A percentile compares a stretch with the other conserved stretches of the same genome.
Evolutionary conservation across 148 eudicot genomes (phyloP).

Genomic region (Rhododendron williamsianum): DNA sequence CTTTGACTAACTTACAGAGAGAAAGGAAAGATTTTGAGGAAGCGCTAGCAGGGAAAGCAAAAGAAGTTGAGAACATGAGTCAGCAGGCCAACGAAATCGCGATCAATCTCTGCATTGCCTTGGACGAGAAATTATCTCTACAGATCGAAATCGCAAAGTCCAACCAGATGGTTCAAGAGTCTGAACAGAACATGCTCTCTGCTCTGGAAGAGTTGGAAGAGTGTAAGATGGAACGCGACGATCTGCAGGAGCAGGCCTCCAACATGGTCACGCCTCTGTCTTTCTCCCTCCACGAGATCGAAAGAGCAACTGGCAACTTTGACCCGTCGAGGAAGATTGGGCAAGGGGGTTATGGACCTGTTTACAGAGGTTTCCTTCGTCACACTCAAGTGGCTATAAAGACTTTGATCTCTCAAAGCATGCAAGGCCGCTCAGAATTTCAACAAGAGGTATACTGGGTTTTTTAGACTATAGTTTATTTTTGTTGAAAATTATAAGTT

Average conservation of each 20-base stretch:
- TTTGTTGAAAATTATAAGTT: not conserved
- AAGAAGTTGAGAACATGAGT: conserved; percentile 42
- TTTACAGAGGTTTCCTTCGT: not conserved
- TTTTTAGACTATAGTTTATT: not conserved
- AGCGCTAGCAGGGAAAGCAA: conserved; percentile 35
- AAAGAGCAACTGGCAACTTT: conserved; percentile 58
- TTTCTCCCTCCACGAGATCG: conserved; percentile 46
- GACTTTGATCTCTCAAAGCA: conserved; percentile 44
- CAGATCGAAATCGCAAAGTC: conserved; percentile 45
- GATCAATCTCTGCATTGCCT: conserved; percentile 37
- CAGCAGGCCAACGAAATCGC: conserved; percentile 27
- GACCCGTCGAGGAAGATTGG: conserved; percentile 61
- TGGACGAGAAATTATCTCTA: conserved; percentile 41
- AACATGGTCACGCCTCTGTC: conserved; percentile 18
- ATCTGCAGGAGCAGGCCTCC: conserved; percentile 37
- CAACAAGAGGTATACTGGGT: conserved; percentile 59
- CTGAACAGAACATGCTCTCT: conserved; percentile 57
- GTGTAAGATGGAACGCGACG: conserved; percentile 63
- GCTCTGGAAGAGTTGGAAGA: conserved; percentile 60
- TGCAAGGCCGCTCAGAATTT: conserved; percentile 65
- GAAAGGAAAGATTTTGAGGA: conserved; percentile 49
- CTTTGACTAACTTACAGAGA: conserved; percentile 12
- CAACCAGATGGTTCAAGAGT: conserved; percentile 35
- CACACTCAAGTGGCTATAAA: conserved; percentile 42
- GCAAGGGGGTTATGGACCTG: conserved; percentile 32